Conservation (phyloP, 768 basidiomycete genomes). For the Boletus rubroflammeus region DNA sequence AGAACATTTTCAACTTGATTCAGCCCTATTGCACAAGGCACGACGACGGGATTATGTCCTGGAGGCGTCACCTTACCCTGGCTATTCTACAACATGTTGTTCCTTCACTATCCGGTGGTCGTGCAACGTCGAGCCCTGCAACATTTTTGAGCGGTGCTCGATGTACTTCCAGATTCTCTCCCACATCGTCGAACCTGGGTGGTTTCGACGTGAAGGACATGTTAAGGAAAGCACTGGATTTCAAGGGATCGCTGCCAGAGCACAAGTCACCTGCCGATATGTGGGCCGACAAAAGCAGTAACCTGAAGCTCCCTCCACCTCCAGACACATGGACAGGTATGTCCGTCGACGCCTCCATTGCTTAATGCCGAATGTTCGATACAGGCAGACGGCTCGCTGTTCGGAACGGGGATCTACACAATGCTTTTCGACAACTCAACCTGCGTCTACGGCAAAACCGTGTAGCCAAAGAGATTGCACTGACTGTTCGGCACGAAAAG, state of each 20-base stretch:
- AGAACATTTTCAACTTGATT: conserved; percentile 5
- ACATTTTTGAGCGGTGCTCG: conserved; percentile 6
- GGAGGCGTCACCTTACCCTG: conserved; percentile 13
- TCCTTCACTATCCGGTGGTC: neutral
- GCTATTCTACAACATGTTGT: conserved; percentile 11
- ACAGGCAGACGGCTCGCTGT: conserved; percentile 63
- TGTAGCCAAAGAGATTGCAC: conserved; percentile 47
- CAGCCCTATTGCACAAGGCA: neutral
- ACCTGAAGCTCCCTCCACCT: conserved; percentile 32
- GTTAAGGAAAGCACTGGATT: conserved; percentile 14
- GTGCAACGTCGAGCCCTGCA: neutral
- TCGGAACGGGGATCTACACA: conserved; percentile 38
- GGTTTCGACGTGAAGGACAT: conserved; percentile 12
- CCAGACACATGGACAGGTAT: conserved; percentile 54
- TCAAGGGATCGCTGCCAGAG: conserved; percentile 12
- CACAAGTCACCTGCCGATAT: conserved; percentile 33
- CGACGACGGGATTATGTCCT: conserved; percentile 17
- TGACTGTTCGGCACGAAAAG: conserved; percentile 71
- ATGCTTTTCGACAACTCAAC: conserved; percentile 49
- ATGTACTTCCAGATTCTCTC: conserved; percentile 4
- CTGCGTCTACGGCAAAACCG: conserved; percentile 51
- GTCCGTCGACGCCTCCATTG: neutral
- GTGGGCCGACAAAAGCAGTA: conserved; percentile 31
- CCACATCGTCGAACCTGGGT: neutral
- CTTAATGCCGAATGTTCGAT: conserved; percentile 6